phyloP scores from a whole-genome alignment of 148 eudicot genomes.

The Gaultheria prostrata region DNA sequence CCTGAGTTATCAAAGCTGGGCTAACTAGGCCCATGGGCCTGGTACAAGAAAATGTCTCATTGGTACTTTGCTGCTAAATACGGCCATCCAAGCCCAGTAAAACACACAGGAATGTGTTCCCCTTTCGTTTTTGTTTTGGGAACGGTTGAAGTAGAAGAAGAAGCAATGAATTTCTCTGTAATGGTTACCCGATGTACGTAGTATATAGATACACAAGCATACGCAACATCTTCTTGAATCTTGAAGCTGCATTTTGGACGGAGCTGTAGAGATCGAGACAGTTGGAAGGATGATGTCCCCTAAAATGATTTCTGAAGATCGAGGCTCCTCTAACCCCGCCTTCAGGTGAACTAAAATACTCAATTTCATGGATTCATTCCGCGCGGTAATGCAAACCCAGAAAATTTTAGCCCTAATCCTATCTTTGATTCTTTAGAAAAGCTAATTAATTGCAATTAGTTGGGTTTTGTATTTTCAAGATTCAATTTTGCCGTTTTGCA shows the following conservation, averaged over 20 bases:
- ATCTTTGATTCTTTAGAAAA: conserved; percentile 9
- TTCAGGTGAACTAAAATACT: conserved; percentile 26
- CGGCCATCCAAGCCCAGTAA: neutral
- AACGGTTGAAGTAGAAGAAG: conserved; percentile 5
- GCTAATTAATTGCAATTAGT: neutral
- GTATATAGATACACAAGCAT: neutral
- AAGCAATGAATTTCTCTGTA: neutral
- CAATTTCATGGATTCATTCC: neutral
- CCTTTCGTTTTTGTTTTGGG: neutral
- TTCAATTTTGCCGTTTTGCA: conserved; percentile 6
- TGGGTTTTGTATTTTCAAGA: neutral
- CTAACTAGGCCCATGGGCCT: neutral
- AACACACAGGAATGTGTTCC: neutral
- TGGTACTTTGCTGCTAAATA: neutral
- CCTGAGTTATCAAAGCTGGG: too few relatives aligned
- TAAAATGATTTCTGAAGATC: conserved; percentile 34
- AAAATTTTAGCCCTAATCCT: conserved; percentile 9
- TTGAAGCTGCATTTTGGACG: neutral
- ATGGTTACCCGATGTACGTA: neutral
- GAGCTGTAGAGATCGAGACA: conserved; percentile 1
- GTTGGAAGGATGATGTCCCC: conserved; percentile 46
- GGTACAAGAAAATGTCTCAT: too few relatives aligned
- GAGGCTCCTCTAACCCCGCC: conserved; percentile 28
- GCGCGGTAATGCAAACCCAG: neutral
- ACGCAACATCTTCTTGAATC: neutral